Percentiles rank a stretch among this genome's conserved stretches.
These are phyloP conservation scores for Epichloe scottii DNA, from an alignment of 2,329 filamentous ascomycete genomes.

Conservation along the genomic window DNA sequence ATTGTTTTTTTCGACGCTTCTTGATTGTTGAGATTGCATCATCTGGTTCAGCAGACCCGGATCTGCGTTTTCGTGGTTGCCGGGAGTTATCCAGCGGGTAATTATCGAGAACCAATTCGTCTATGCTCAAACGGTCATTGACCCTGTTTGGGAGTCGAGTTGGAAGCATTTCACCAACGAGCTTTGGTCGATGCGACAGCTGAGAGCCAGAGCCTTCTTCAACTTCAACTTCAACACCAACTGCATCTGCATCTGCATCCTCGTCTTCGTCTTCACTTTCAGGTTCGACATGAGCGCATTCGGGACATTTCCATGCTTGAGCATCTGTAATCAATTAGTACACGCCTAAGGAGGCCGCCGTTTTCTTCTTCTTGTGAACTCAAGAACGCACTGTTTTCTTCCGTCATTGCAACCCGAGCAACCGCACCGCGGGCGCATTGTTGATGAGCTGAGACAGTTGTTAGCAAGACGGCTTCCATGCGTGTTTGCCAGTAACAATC, in stretches of 20 bases:
- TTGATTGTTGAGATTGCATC: conserved; percentile 38
- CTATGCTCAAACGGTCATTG: conserved; percentile 55
- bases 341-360: background rate
- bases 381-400: conserved; percentile 18
- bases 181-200: conserved; percentile 19
- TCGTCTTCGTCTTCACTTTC: conserved; percentile 5
- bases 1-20: conserved; percentile 39
- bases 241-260: conserved; percentile 19
- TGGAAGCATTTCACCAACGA: conserved; percentile 24
- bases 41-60: conserved; percentile 55
- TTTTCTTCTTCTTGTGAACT: background rate
- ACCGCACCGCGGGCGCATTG: conserved; percentile 69
- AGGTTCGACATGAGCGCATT: conserved; percentile 27
- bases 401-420: conserved; percentile 16
- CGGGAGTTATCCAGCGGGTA: conserved; percentile 66
- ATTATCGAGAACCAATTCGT: conserved; percentile 57
- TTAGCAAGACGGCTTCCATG: conserved; percentile 21
- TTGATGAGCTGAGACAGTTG: conserved; percentile 59
- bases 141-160: conserved; percentile 27
- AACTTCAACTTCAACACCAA: conserved; percentile 13
- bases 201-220: conserved; percentile 15
- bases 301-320: conserved; percentile 38
- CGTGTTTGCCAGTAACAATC: conserved; percentile 9
- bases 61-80: conserved; percentile 71
- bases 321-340: conserved; percentile 23